Conservation (phyloP, 768 basidiomycete species). For the Leccinum disarticulatum region DNA sequence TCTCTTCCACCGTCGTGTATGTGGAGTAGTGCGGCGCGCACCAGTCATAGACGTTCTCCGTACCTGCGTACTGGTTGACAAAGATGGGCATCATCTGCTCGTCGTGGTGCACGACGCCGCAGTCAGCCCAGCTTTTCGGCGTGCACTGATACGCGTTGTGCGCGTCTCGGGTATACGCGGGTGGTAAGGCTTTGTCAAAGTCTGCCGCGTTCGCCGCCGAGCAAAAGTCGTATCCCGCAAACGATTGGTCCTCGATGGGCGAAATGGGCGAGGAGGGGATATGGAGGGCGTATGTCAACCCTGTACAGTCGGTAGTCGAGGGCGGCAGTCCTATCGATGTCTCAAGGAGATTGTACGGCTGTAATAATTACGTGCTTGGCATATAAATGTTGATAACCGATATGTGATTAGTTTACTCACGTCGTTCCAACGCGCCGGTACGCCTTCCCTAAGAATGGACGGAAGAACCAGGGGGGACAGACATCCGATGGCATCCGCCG, state of each 20-base stretch:
- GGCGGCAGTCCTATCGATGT: conserved; percentile 31
- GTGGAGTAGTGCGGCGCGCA: conserved; percentile 20
- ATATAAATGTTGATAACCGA: conserved; percentile 10
- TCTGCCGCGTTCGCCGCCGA: conserved; percentile 5
- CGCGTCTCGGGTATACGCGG: conserved; percentile 15
- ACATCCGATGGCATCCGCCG: conserved; percentile 24
- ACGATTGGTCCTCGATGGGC: conserved; percentile 26
- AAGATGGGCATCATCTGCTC: conserved; percentile 28
- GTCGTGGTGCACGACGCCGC: conserved; percentile 5
- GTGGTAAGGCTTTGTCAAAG: conserved; percentile 11
- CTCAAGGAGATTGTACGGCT: conserved; percentile 37
- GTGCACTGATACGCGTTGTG: conserved; percentile 21
- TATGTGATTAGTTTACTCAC: conserved; percentile 23
- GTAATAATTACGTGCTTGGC: conserved; percentile 22
- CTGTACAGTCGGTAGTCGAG: conserved; percentile 19
- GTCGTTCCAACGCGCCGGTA: conserved; percentile 35
- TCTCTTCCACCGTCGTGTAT: conserved; percentile 4
- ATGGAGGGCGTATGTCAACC: conserved; percentile 24
- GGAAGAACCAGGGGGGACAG: conserved; percentile 34
- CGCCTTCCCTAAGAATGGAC: conserved; percentile 29
- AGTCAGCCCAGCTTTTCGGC: conserved; percentile 32
- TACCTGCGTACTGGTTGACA: conserved; percentile 26
- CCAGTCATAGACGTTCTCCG: conserved; percentile 24
- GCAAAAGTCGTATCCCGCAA: conserved; percentile 21
- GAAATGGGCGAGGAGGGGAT: conserved; percentile 23